Evolutionary conservation across 257 asterid species (phyloP), one percentile per base, ranked within the genome.

Genomic region (Solanum piurae): DNA sequence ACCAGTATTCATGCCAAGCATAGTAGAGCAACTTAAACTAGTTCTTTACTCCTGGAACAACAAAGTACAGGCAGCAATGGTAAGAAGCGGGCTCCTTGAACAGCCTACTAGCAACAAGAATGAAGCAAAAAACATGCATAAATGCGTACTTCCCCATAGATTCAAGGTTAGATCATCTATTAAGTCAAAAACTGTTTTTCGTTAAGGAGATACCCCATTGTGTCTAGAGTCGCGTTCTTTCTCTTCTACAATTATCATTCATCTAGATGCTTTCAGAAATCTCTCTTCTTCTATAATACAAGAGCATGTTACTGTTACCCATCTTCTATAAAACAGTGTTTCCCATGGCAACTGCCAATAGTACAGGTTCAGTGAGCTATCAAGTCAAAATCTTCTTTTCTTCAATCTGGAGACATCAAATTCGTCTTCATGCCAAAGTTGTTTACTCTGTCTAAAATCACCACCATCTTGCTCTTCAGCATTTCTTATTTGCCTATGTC

Each of bases 351-450:
- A 49, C 58, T 49, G 58, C 58, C 14, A 49, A 49, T 49, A 49
- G 20, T 49, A 49, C 58, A 52, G 60, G 60, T 52, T 44, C 66
- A 72, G 46, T 72, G 80, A 34, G 80, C 16, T 34, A 88, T 84
- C 83, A 83, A 38, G 87, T 94, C 92, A 95, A 89, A 93, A 95
- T 89, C 96, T 95, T 92, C 97, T 93, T 90, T 95, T 92, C 92
- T 96, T 95, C 87, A 69, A 89, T 87, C 94, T 91, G 55, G 92
- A 88, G 66, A 62, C 89, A 88, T 93, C 99, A 86, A 94, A 94
- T 49, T 93, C 92, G 21, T 95, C 94, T 73, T 91, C 96, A 88
- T 91, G 94, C 98, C 98, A 55, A 55, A 55, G 64, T 55, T 55
- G 64, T 55, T 55, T 55, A 7, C 64, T 20, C n/a, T 55, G 93